Conservation (phyloP, 1,284 basidiomycete genomes). For the Pseudozyma pruni region DNA sequence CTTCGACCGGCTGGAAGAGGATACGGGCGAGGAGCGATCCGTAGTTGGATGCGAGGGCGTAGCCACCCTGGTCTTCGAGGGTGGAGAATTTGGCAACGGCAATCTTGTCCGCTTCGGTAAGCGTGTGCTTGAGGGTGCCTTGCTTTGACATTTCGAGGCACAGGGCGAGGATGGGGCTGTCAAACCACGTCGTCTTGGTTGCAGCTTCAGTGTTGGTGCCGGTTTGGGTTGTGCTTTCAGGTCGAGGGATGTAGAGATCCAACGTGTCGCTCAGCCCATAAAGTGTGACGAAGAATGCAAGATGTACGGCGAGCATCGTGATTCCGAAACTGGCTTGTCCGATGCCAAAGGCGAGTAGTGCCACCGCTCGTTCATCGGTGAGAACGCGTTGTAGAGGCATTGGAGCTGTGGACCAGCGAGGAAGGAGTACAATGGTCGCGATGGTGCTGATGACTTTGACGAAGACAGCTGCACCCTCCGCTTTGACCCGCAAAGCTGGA, state of each 20-base stretch:
- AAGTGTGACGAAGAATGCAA: constrained; percentile 18
- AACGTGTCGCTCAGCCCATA: constrained; percentile 83
- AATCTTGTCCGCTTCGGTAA: constrained; percentile 95
- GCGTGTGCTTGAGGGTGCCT: constrained; percentile 88
- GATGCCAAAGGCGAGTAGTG: constrained; percentile 59
- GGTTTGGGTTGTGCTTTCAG: background rate
- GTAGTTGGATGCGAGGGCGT: constrained; percentile 66
- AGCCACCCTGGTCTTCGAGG: constrained; percentile 65
- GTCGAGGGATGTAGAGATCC: constrained; percentile 73
- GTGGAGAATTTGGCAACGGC: constrained; percentile 58
- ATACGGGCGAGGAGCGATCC: constrained; percentile 63
- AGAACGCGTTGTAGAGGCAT: background rate
- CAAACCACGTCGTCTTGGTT: constrained; percentile 17
- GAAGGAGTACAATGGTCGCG: constrained; percentile 18
- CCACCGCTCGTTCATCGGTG: constrained; percentile 17
- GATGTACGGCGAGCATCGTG: constrained; percentile 29
- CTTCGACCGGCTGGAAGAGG: constrained; percentile 66
- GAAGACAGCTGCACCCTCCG: constrained; percentile 57
- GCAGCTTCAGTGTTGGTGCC: background rate
- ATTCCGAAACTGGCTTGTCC: constrained; percentile 58
- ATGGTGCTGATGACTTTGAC: constrained; percentile 54
- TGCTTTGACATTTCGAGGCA: constrained; percentile 84
- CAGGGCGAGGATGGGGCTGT: constrained; percentile 67
- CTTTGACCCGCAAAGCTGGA: constrained; percentile 52
- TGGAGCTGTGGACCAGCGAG: constrained; percentile 4